These are phyloP conservation scores for Scutellaria barbata DNA, from an alignment of 257 asterid species.

Conservation along the genomic window DNA sequence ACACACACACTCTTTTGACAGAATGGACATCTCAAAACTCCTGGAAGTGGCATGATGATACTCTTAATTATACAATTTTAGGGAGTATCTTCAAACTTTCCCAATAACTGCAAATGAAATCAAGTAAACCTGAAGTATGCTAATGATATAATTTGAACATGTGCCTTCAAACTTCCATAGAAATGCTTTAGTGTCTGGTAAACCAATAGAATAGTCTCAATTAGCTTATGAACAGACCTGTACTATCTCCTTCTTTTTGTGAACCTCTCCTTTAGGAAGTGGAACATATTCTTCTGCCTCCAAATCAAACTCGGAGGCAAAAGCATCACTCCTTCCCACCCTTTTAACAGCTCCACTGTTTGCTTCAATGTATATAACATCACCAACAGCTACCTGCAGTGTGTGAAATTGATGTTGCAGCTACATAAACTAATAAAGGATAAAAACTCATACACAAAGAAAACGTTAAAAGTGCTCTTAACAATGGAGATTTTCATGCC, in stretches of 20 bases:
- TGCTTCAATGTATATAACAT: slow-evolving; percentile 90
- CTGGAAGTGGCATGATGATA: not conserved
- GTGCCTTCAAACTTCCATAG: not conserved
- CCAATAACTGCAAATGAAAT: slow-evolving; percentile 20
- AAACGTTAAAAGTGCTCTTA: not conserved
- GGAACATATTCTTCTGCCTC: slow-evolving; percentile 99
- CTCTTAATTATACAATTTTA: not conserved
- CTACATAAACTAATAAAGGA: slow-evolving; percentile 11
- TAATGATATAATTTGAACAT: not conserved
- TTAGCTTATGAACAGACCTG: slow-evolving; percentile 58
- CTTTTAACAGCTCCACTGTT: slow-evolving; percentile 98
- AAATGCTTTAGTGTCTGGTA: not conserved
- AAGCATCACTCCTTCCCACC: slow-evolving; percentile 97
- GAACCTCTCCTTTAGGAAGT: slow-evolving; percentile 98
- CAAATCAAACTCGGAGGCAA: slow-evolving; percentile 97
- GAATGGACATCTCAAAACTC: slow-evolving; percentile 2
- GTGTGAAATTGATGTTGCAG: slow-evolving; percentile 28
- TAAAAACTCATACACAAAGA: not conserved
- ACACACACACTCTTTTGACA: not conserved
- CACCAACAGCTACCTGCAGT: slow-evolving; percentile 96
- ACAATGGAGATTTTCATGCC: slow-evolving; percentile 12
- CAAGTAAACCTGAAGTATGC: slow-evolving; percentile 12
- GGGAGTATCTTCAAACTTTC: slow-evolving; percentile 1
- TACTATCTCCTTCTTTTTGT: slow-evolving; percentile 94
- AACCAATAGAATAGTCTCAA: slow-evolving; percentile 6